Evolutionary conservation across 2,329 filamentous ascomycete species (phyloP), one percentile per base, ranked within the genome.

Genomic region (Grosmannia serpens): DNA sequence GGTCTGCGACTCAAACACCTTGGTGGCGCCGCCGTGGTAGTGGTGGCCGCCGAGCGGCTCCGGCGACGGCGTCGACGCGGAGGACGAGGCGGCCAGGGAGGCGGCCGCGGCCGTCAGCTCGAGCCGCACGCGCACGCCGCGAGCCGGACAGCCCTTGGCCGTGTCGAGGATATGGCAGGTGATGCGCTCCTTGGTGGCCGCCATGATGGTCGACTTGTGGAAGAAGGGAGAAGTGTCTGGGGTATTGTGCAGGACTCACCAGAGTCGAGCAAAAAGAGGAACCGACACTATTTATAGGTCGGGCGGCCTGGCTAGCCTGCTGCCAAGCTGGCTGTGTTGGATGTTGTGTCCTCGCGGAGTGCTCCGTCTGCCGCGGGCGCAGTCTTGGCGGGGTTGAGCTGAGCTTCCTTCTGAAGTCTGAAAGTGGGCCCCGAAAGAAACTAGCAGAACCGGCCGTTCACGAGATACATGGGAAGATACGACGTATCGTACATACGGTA

Each of bases 121-220:
- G 26, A 91, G 81, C 58, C 80, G 83, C 59, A 91, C 87, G 63
- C 78, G 77, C 66, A 94, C 81, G 62, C 77, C 76, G 59, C 77
- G 72, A 20, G 83, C 89, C 26, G 89, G 89, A 59, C 79, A 79
- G 67, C 89, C 89, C 61, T 80, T 75, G n/a, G 84, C 81, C 13
- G 88, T 92, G 77, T 94, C 88, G 70, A 94, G 88, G 71, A 91
- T 82, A 77, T 94, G 89, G 77, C 88, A 92, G 70, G 89, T 92
- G 67, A 94, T 92, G 68, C 82, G 83, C 68, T 84, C 82, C 67
- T 81, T 83, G n/a, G 49, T 17, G 60, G 67, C 54, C 17, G 41
- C 41, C 41, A 44, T 44, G 31, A 38, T 11, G 22, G n/a, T n/a
- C n/a, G n/a, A n/a, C n/a, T n/a, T n/a, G 4, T 20, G n/a, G 52